Base-by-base conservation (phyloP, 768 basidiomycete genomes). In the Goffeauzyma gilvescens region DNA sequence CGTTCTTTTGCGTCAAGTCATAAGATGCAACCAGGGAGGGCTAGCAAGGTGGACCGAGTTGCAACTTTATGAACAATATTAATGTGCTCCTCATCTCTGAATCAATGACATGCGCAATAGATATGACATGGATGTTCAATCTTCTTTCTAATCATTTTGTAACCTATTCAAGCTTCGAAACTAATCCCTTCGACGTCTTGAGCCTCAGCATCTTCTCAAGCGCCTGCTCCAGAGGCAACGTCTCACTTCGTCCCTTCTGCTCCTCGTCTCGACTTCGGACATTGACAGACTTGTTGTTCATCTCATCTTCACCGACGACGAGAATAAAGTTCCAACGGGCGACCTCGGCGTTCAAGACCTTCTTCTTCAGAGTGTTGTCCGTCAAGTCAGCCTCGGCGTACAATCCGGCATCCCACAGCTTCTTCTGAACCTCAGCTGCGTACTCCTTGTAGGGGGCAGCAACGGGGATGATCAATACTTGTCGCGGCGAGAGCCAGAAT, bases 241-340 rank as follows among this genome's bases (percentile, higher is more conserved):
- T 79, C 64, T 82, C 76, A 35, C 60, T 54, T 42, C 66, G 50
- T 7, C 75, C 75, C 62, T 78, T 75, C 3, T 77, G 71, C 64
- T 95, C 90, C 53, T 95, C 86, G 62, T 96, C 90, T 26, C 93
- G 76, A 64, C 95, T 96, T 46, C 90, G 76, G 14, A 96, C 76
- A 58, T 98, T 96, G 50, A 96, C 93, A 5, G 90, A 83, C 31
- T 72, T 73, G 32, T 71, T 69, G 46, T 85, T 79, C 42, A 84
- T 66, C 65, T 98, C 93, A 51, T 86, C 81, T 57, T 89, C 79
- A 22, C 93, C 93, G 42, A 96, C 90, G 46, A 96, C 90, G 51
- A 96, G 72, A 54, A 95, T 85, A 62, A 93, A 95, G 67, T 96
- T 96, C 67, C 90, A 93, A 63, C 95, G 90, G 24, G 87, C 83